Percentiles rank a stretch among this genome's conserved stretches.
These are phyloP conservation scores for Neltuma alba DNA, from an alignment of 306 rosid genomes.

Conservation along the genomic window DNA sequence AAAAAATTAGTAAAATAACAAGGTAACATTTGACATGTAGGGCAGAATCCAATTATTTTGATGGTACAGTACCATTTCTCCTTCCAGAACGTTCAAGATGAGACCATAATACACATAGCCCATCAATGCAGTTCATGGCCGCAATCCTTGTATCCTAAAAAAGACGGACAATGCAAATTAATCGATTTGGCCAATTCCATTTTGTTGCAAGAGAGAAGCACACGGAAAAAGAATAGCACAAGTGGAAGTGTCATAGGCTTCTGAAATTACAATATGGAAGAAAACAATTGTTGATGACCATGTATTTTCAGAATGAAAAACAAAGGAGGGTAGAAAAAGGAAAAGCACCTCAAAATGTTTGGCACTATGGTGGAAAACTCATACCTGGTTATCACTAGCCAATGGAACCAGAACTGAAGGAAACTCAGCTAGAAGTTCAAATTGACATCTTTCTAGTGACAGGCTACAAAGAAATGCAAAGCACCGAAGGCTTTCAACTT, in stretches of 20 bases:
- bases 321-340: conserved; percentile 16
- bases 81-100: conserved; percentile 65
- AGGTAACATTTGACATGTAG: conserved; percentile 6
- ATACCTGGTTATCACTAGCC: conserved; percentile 68
- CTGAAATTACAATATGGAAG: background rate
- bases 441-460: conserved; percentile 57
- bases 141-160: conserved; percentile 69
- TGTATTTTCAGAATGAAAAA: background rate
- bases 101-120: conserved; percentile 58
- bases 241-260: conserved; percentile 4
- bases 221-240: conserved; percentile 30
- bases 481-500: conserved; percentile 83
- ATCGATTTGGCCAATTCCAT: conserved; percentile 22
- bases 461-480: conserved; percentile 66
- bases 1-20: conserved; percentile 21
- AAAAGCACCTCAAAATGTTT: background rate
- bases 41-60: conserved; percentile 16
- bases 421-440: conserved; percentile 71
- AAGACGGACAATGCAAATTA: conserved; percentile 9
- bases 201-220: conserved; percentile 14
- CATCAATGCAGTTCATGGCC: conserved; percentile 75
- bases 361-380: background rate
- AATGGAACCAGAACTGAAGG: conserved; percentile 85
- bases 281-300: conserved; percentile 6
- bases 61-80: conserved; percentile 72